A percentile compares a stretch with the other conserved stretches of the same genome.
Conservation (phyloP, 1,284 basidiomycete genomes). For the Limonomyces culmigenus region DNA sequence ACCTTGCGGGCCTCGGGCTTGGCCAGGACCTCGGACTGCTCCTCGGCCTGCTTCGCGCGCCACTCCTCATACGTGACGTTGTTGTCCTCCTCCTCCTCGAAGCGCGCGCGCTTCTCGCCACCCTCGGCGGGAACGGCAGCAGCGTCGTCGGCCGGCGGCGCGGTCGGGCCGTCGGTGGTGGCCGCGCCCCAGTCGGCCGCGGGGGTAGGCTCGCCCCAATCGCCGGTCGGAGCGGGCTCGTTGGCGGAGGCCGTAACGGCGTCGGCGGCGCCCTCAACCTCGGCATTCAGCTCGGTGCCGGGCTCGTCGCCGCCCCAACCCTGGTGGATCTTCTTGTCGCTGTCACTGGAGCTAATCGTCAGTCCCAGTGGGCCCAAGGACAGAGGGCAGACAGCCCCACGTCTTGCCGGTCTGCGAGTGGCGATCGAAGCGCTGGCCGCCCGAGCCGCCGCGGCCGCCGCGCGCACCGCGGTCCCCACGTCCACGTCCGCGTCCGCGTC, state of each 20-base stretch:
- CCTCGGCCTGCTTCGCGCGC: conserved; percentile 55
- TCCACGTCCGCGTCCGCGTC: conserved; percentile 29
- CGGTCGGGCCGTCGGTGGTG: conserved; percentile 21
- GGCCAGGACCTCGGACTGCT: conserved; percentile 32
- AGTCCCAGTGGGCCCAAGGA: conserved; percentile 6
- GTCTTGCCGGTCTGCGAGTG: conserved; percentile 73
- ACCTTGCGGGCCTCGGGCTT: conserved; percentile 61
- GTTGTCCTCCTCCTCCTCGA: conserved; percentile 86
- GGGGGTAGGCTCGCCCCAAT: conserved; percentile 22
- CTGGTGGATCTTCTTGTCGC: conserved; percentile 83
- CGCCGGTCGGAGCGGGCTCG: conserved; percentile 12
- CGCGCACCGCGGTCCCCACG: conserved; percentile 26
- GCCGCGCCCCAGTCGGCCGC: conserved; percentile 13
- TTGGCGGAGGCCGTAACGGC: conserved; percentile 19
- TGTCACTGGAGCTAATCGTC: conserved; percentile 37
- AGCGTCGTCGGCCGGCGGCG: conserved; percentile 16
- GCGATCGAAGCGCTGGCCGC: conserved; percentile 55
- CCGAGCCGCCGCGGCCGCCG: conserved; percentile 25
- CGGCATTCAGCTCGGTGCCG: conserved; percentile 57
- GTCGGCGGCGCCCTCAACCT: conserved; percentile 33
- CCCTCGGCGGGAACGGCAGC: conserved; percentile 17
- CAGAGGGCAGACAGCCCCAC: conserved; percentile 31
- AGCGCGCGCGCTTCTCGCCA: conserved; percentile 21
- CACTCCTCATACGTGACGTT: conserved; percentile 80
- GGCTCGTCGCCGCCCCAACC: conserved; percentile 87